A percentile compares a stretch with the other conserved stretches of the same genome.
Evolutionary conservation across 2,329 filamentous ascomycete species (phyloP).

Genomic region (Ophiostoma sp.): DNA sequence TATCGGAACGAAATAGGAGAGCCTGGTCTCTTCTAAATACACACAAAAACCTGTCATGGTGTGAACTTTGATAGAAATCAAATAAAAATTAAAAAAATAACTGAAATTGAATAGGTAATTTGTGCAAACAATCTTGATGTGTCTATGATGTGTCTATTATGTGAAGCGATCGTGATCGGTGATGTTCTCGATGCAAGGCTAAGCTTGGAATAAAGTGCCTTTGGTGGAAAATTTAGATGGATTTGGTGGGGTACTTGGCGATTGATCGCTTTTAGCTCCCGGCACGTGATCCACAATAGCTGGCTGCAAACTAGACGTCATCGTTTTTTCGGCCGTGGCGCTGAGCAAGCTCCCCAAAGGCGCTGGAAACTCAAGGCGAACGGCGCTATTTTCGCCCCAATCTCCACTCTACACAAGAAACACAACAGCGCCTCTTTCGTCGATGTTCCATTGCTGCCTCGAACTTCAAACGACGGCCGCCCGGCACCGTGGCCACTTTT

Average conservation of each 20-base stretch:
- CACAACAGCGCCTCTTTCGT: background rate
- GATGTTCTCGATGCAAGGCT: background rate
- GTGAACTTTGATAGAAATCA: background rate
- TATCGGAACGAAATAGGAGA: background rate
- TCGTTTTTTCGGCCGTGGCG: background rate
- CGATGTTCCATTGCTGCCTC: constrained; percentile 19
- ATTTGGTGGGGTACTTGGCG: background rate
- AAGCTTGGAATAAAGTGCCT: background rate
- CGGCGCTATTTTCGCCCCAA: constrained; percentile 13
- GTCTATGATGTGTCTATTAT: background rate
- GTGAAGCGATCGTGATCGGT: background rate
- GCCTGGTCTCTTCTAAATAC: background rate
- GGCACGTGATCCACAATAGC: background rate
- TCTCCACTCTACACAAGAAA: background rate
- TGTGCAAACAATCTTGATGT: background rate
- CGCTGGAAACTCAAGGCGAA: background rate
- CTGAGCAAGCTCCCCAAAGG: constrained; percentile 4
- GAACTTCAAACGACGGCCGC: background rate
- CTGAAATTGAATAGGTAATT: background rate
- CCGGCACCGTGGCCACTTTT: constrained; percentile 15
- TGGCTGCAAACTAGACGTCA: background rate
- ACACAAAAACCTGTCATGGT: background rate
- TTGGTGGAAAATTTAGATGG: background rate
- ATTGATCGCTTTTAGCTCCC: background rate
- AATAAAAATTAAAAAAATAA: background rate